A percentile compares a stretch with the other conserved stretches of the same genome.
Evolutionary conservation across 129 eudicot species (phyloP).

Genomic region (Cynara cardunculus): DNA sequence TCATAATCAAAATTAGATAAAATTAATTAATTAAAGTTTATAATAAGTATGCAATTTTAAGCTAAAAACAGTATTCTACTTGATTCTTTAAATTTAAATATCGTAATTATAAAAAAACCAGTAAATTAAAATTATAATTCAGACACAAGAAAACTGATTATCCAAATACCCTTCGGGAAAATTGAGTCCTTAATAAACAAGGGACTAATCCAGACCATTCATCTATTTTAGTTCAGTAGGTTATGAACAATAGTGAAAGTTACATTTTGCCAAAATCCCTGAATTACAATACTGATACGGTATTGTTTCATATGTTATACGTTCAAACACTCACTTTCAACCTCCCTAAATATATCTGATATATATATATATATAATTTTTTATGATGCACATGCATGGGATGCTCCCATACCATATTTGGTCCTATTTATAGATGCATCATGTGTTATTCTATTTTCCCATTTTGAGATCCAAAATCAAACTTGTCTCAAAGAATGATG

Average conservation of each 20-base stretch:
- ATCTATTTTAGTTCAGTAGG: neutral
- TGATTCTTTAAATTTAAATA: too few relatives aligned
- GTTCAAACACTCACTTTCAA: neutral
- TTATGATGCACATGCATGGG: slow-evolving; percentile 26
- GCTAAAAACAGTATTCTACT: too few relatives aligned
- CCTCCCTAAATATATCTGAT: neutral
- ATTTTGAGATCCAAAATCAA: slow-evolving; percentile 17
- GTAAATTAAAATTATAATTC: too few relatives aligned
- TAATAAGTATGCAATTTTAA: neutral
- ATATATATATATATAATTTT: neutral
- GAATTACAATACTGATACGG: neutral
- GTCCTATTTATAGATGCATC: slow-evolving; percentile 16
- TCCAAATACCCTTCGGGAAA: neutral
- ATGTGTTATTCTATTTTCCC: slow-evolving; percentile 7
- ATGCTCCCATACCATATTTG: neutral
- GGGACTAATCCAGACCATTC: neutral
- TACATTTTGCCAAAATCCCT: neutral
- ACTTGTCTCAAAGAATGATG: slow-evolving; percentile 15
- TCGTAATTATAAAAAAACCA: too few relatives aligned
- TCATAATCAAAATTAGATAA: too few relatives aligned
- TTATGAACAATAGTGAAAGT: neutral
- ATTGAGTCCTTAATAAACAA: too few relatives aligned
- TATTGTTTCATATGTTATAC: neutral
- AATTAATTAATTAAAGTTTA: neutral
- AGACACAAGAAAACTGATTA: too few relatives aligned